Evolutionary conservation across 2,329 filamentous ascomycete genomes (phyloP), one percentile per base, ranked within the genome.

Genomic region (Davidsoniella eucalypti): DNA sequence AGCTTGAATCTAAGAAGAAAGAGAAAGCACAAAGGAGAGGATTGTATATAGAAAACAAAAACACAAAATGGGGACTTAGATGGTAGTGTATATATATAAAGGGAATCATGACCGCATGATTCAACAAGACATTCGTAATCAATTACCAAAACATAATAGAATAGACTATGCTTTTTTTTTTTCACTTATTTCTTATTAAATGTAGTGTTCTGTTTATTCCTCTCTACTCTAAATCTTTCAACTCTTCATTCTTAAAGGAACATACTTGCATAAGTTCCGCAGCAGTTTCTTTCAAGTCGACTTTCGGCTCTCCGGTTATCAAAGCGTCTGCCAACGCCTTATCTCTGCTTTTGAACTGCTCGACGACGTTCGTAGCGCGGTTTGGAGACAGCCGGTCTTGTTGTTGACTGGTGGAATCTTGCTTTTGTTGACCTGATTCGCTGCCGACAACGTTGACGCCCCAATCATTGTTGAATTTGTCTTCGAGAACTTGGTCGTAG

Each of bases 401-500:
- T 5, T 23, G 21, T 16, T 44, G 21, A 4, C 16, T 5, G 23
- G 2, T 4, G 29, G 29, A 4, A 33, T 33, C 29, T 12, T 33
- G 8, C 12, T 3, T 44, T 43, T 42, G 39, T 23, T 14, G 36
- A 12, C 12, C 29, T 33, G 29, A 5, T 33, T 33, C 29, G 29
- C 29, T 33, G 21, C 18, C 26, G n/a, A 9, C 25, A 38, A 38
- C 37, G 12, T 43, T 21, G 2, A 45, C 25, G 0, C 59, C 65
- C 73, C 73, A 78, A 23, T 69, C 67, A 2, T 64, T 59, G 56
- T 68, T 63, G 51, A 77, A 72, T 49, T 66, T 66, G 2, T 60
- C 56, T 8, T 64, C 59, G 26, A 73, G 60, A 47, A 66, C 69
- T 3, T 67, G 66, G 52, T 76, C 67, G 53, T 74, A 78, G 2